phyloP scores from a whole-genome alignment of 768 basidiomycete genomes.

The Pholiota microspora region DNA sequence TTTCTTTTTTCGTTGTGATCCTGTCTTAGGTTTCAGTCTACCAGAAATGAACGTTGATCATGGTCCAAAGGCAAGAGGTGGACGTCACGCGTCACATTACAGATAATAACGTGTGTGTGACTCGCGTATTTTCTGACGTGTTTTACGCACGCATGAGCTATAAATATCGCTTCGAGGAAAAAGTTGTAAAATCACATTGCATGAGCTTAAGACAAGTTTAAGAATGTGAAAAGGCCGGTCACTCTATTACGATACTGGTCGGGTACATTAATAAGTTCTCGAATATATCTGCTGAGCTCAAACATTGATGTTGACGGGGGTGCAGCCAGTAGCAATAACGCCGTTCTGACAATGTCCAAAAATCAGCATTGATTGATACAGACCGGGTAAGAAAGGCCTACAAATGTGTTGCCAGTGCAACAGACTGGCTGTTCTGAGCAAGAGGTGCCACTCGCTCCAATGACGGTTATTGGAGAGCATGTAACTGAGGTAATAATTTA shows the following conservation, averaged over 20 bases:
- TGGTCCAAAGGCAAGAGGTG: neutral
- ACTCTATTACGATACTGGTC: too few species aligned
- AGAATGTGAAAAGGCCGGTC: too few species aligned
- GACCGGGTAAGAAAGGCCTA: conserved; percentile 9
- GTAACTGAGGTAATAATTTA: conserved; percentile 15
- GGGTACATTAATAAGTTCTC: too few species aligned
- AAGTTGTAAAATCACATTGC: too few species aligned
- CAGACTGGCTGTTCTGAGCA: conserved; percentile 28
- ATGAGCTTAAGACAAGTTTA: too few species aligned
- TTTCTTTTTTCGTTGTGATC: conserved; percentile 21
- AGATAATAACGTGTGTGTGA: neutral
- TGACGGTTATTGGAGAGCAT: conserved; percentile 29
- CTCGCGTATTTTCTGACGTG: neutral
- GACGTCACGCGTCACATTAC: neutral
- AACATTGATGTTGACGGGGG: conserved; percentile 25
- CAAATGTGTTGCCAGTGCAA: conserved; percentile 28
- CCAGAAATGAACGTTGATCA: neutral
- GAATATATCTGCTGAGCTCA: conserved; percentile 1
- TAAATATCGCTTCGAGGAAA: too few species aligned
- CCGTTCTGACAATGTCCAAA: conserved; percentile 17
- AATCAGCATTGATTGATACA: neutral
- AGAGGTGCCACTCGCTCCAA: conserved; percentile 22
- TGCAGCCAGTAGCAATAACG: conserved; percentile 28
- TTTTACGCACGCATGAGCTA: neutral
- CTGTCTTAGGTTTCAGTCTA: neutral